Conservation (phyloP, 179 eudicot species). For the Actinidia polygama region DNA sequence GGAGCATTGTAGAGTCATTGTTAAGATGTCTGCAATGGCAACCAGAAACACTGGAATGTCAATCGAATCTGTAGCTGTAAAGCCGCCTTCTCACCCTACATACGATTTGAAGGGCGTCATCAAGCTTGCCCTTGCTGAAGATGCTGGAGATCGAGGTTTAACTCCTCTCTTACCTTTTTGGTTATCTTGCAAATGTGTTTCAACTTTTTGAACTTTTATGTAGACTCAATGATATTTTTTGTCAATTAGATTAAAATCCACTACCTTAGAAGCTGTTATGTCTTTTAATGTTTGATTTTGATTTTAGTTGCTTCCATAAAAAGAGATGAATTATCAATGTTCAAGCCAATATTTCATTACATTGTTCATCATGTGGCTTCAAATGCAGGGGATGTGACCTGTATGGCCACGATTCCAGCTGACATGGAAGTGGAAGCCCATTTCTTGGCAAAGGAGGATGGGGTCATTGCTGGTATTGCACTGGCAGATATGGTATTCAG, state of each 20-base stretch:
- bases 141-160: conserved; percentile 78
- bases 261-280: neutral
- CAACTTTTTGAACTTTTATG: neutral
- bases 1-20: conserved; percentile 31
- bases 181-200: neutral
- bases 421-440: conserved; percentile 91
- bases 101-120: conserved; percentile 88
- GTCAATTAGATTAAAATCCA: neutral
- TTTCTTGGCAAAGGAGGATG: conserved; percentile 93
- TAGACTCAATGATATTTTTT: neutral
- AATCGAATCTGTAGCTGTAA: conserved; percentile 35
- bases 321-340: neutral
- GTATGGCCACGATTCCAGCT: conserved; percentile 85
- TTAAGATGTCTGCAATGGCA: conserved; percentile 39
- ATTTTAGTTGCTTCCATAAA: neutral
- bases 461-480: conserved; percentile 81
- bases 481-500: conserved; percentile 88
- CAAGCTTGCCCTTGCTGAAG: conserved; percentile 89
- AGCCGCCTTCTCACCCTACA: conserved; percentile 87
- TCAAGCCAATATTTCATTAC: neutral
- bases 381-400: conserved; percentile 82
- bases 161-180: conserved; percentile 17
- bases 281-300: neutral
- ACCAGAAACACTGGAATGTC: conserved; percentile 20
- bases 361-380: conserved; percentile 1